Percentiles rank a stretch among this genome's conserved stretches.
Conservation (phyloP, 306 rosid genomes). For the Lagenaria siceraria region DNA sequence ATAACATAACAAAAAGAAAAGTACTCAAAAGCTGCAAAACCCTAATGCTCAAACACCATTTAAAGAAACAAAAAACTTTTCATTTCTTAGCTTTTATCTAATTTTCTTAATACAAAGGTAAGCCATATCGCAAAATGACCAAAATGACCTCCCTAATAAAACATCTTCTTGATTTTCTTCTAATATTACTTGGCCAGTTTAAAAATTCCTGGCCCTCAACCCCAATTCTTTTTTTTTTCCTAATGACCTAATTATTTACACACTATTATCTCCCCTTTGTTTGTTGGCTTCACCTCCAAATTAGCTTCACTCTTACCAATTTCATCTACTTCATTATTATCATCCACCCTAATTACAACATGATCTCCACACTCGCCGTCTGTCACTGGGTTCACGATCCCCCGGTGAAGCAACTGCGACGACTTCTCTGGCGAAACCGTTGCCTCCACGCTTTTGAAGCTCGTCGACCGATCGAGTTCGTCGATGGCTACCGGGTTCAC, state of each 20-base stretch:
- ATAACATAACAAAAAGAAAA: too few relatives aligned
- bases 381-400: constrained; percentile 48
- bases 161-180: not conserved
- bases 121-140: not conserved
- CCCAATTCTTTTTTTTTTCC: not conserved
- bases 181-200: not conserved
- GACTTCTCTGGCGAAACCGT: constrained; percentile 51
- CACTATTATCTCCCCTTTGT: not conserved
- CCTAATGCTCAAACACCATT: not conserved
- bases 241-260: not conserved
- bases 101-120: not conserved
- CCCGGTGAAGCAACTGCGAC: constrained; percentile 43
- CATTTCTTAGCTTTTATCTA: not conserved
- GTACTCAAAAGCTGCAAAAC: not conserved
- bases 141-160: not conserved
- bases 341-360: constrained; percentile 1
- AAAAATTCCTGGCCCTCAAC: not conserved
- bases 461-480: constrained; percentile 51
- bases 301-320: not conserved
- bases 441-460: constrained; percentile 36
- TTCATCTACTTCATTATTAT: not conserved
- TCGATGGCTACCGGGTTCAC: constrained; percentile 48
- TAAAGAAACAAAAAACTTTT: not conserved
- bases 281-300: not conserved
- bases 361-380: constrained; percentile 13